phyloP scores from a whole-genome alignment of 257 asterid species.

The Solanum etuberosum region DNA sequence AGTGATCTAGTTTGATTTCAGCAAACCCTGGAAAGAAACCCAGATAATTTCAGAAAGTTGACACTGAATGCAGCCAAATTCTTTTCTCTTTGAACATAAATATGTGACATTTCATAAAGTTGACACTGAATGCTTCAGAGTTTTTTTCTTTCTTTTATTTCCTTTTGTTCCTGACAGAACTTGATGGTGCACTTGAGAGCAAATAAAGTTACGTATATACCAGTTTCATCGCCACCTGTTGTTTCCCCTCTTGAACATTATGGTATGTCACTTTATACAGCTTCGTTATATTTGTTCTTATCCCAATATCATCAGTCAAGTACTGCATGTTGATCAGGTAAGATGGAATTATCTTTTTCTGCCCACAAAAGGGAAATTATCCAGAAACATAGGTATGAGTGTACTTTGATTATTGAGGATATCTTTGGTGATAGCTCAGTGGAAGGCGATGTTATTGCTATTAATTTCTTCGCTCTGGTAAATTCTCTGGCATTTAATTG shows the following conservation, averaged over 20 bases:
- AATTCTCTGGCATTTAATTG: slow-evolving; percentile 1
- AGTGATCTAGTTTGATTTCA: neutral
- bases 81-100: neutral
- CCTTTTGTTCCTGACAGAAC: slow-evolving; percentile 29
- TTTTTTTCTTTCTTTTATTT: neutral
- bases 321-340: slow-evolving; percentile 23
- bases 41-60: too few relatives aligned
- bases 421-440: slow-evolving; percentile 54
- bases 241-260: slow-evolving; percentile 39
- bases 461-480: slow-evolving; percentile 95
- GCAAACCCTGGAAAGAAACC: neutral
- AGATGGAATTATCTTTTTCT: slow-evolving; percentile 29
- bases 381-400: slow-evolving; percentile 62
- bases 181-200: slow-evolving; percentile 52
- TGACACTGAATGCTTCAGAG: neutral
- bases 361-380: slow-evolving; percentile 57
- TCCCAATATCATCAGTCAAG: neutral
- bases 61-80: neutral
- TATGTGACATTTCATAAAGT: neutral
- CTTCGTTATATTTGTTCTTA: neutral
- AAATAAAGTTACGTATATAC: slow-evolving; percentile 40
- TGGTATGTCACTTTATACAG: slow-evolving; percentile 23
- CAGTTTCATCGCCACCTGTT: slow-evolving; percentile 76
- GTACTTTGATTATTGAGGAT: slow-evolving; percentile 44
- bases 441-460: slow-evolving; percentile 61